Evolutionary conservation across 352 stramenopile genomes (phyloP).

Genomic region (Thalassiosira hispida): DNA sequence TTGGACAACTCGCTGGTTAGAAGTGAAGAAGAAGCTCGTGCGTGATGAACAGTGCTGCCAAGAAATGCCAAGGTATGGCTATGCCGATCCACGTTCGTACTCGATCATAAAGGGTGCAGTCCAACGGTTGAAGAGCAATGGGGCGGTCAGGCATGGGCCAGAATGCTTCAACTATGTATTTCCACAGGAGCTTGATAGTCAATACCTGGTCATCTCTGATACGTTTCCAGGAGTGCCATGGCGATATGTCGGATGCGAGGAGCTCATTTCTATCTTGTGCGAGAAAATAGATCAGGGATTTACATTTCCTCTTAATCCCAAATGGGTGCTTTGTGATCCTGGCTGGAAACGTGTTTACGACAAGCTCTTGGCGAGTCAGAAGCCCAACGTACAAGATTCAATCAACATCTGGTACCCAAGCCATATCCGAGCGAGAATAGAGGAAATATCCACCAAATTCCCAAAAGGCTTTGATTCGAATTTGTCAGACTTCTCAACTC

Average conservation of each 20-base stretch:
- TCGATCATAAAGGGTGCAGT: slow-evolving; percentile 67
- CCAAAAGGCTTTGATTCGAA: slow-evolving; percentile 46
- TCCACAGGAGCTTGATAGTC: slow-evolving; percentile 74
- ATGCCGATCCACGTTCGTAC: slow-evolving; percentile 71
- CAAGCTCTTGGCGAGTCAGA: slow-evolving; percentile 26
- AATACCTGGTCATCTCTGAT: slow-evolving; percentile 66
- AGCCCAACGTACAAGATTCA: slow-evolving; percentile 43
- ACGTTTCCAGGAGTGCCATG: slow-evolving; percentile 44
- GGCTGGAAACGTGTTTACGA: slow-evolving; percentile 50
- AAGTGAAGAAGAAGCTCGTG: slow-evolving; percentile 29
- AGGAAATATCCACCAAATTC: slow-evolving; percentile 41
- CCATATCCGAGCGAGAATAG: slow-evolving; percentile 56
- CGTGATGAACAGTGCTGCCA: not conserved
- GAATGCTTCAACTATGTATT: slow-evolving; percentile 83
- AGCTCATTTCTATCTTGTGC: slow-evolving; percentile 53
- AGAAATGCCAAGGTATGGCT: slow-evolving; percentile 63
- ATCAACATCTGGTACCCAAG: slow-evolving; percentile 65
- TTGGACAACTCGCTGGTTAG: slow-evolving; percentile 40
- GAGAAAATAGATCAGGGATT: slow-evolving; percentile 65
- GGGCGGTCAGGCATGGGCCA: slow-evolving; percentile 67
- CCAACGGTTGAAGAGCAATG: slow-evolving; percentile 40
- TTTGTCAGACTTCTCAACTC: not conserved
- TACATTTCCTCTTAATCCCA: slow-evolving; percentile 71
- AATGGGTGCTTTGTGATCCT: slow-evolving; percentile 57
- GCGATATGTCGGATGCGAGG: slow-evolving; percentile 36